These are phyloP conservation scores for Cucurbita pepo DNA, from an alignment of 306 rosid genomes.

Conservation along the genomic window DNA sequence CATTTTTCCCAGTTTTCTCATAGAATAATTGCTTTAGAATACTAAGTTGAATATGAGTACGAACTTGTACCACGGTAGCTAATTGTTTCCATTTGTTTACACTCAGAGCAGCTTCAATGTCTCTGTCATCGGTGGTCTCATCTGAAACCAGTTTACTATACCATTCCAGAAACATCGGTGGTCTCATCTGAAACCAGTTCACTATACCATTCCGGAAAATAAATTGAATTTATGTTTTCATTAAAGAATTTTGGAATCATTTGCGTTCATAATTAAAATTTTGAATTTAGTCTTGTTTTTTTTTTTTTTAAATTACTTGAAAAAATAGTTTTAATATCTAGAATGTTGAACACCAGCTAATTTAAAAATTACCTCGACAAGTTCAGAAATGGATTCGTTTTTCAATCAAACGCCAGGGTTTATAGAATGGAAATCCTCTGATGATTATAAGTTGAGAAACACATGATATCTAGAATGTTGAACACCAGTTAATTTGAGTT, in stretches of 20 bases:
- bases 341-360: background rate
- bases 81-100: background rate
- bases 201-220: too few species aligned
- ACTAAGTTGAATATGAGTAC: background rate
- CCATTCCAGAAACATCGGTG: too few species aligned
- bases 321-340: background rate
- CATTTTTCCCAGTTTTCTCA: background rate
- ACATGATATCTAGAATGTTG: background rate
- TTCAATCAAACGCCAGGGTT: too few species aligned
- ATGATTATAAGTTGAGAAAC: background rate
- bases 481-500: background rate
- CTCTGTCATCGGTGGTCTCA: background rate
- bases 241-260: background rate
- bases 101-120: background rate
- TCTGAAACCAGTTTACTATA: background rate
- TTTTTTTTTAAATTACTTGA: background rate
- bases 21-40: background rate
- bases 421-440: too few species aligned
- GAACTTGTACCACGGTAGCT: background rate
- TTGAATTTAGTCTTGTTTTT: background rate
- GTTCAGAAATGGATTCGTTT: too few species aligned
- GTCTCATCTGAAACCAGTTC: too few species aligned
- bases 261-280: background rate
- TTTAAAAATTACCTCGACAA: too few species aligned
- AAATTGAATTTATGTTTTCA: too few species aligned